A percentile compares a stretch with the other conserved stretches of the same genome.
These are phyloP conservation scores for Phytophthora pistaciae DNA, from an alignment of 352 stramenopile species.

Conservation along the genomic window DNA sequence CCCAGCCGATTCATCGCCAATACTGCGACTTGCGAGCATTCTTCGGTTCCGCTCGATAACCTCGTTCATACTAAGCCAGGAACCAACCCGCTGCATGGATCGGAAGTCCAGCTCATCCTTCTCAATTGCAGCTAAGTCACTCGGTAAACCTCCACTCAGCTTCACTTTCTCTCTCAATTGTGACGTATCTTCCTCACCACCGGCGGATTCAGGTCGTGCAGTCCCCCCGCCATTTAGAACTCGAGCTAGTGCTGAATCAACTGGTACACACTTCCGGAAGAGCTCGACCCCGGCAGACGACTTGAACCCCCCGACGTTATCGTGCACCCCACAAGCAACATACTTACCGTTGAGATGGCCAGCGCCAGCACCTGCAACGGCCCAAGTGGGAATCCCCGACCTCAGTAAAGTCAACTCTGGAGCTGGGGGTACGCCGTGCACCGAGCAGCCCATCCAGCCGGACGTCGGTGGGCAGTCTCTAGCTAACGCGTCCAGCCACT, in stretches of 20 bases:
- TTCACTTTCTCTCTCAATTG: constrained; percentile 2
- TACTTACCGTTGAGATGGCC: constrained; percentile 73
- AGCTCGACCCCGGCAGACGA: constrained; percentile 70
- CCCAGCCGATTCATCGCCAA: background rate
- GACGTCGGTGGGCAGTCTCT: constrained; percentile 45
- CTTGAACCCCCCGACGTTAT: constrained; percentile 67
- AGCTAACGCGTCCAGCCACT: constrained; percentile 17
- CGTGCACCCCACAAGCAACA: constrained; percentile 63
- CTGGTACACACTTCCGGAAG: constrained; percentile 71
- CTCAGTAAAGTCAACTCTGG: constrained; percentile 44
- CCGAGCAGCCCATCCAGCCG: constrained; percentile 69
- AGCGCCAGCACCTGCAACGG: constrained; percentile 59
- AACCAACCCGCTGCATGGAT: constrained; percentile 71
- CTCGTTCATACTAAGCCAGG: constrained; percentile 68
- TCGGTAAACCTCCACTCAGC: constrained; percentile 34
- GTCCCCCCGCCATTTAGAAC: constrained; percentile 37
- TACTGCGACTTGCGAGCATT: constrained; percentile 26
- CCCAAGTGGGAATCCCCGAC: constrained; percentile 72
- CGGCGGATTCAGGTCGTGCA: constrained; percentile 2
- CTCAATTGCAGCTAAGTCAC: constrained; percentile 44
- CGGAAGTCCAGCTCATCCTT: constrained; percentile 59
- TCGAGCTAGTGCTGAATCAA: constrained; percentile 54
- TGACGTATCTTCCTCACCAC: background rate
- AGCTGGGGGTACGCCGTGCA: constrained; percentile 46
- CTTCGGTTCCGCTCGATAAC: constrained; percentile 52